Evolutionary conservation across 2,329 filamentous ascomycete species (phyloP), one percentile per base, ranked within the genome.

Genomic region (Trichoderma afroharzianum): DNA sequence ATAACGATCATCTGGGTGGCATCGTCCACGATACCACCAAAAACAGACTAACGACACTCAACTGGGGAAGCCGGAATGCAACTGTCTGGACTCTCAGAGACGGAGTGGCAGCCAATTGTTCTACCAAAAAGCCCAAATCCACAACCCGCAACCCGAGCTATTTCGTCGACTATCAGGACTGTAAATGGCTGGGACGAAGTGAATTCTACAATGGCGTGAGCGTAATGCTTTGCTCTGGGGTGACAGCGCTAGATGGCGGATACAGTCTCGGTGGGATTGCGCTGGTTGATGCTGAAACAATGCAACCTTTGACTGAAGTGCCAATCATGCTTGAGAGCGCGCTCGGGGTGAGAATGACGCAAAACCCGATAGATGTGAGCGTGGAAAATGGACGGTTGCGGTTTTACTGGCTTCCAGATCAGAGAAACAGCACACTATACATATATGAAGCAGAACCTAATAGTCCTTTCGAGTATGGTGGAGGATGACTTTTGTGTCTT

Each of bases 81-180:
- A 80, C 80, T 4, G 75, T 79, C 6, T 84, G 81, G 78, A 66
- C 80, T 57, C 76, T 83, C 2, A 61, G 64, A 6, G 24, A 24
- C 0, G 32, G 39, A 18, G 63, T 71, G 33, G 73, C 74, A 9
- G 76, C 73, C 7, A 75, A 77, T 39, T 73, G 72, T 7, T 73
- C 71, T 15, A 70, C 62, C 0, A 74, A 76, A 4, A 68, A 72
- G 2, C 75, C 79, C 2, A 57, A 72, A 1, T 68, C 24, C 2
- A 71, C 75, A 0, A 73, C 77, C 1, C 74, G 73, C 6, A 85
- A 86, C 63, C 84, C 83, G 0, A 82, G 78, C 43, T 80, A 83
- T 74, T 86, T 81, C 75, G 76, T 84, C 69, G 85, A 86, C 72
- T 86, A 86, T 74, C 84, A 87, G 76, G 85, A 86, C 78, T 86